Base-by-base conservation (phyloP, 352 stramenopile species). In the Globisporangium barbulae region DNA sequence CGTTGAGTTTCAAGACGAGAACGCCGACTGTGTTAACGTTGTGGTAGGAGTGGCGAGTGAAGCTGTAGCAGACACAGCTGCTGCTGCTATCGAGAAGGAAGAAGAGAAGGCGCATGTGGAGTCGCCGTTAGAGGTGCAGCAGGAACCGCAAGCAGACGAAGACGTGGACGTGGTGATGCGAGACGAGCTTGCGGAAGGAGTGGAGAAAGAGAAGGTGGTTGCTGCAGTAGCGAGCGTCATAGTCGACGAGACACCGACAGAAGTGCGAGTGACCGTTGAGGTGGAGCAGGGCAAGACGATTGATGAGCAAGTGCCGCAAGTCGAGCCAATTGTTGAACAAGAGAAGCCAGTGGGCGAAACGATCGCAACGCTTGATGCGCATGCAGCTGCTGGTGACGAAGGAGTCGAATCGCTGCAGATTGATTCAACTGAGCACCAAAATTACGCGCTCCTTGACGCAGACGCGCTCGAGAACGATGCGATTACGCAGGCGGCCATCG, bases 1-100 rank as follows among this genome's bases (percentile, higher is more conserved):
- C 39, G 50, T 66, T 60, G 61, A 19, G 7, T 2, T n/a, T 2
- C n/a, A 41, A 3, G 7, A 66, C 61, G 30, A 54, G 52, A 45
- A 55, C 6, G 52, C 25, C 9, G 21, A 31, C 3, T 44, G 17
- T 1, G 13, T 13, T 2, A 60, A 42, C 13, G 9, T 1, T 3
- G 31, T 17, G 30, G 15, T 33, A 3, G 2, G 4, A 30, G 30
- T 30, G 8, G n/a, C 10, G 19, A 22, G 6, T 6, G 19, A 8
- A 28, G 19, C 19, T n/a, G 50, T 15, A 30, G 1, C 4, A 22
- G 5, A 21, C 21, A 39, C 0, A 35, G 49, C 25, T 39, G 28
- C 8, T 57, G 49, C 3, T 55, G 28, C 25, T 55, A 17, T 33
- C 35, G 50, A 21, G 13, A 57, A 57, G 12, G 30, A n/a, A 17